These are phyloP conservation scores for Oenanthe sinensis DNA, from an alignment of 129 eudicot species.

Conservation along the genomic window DNA sequence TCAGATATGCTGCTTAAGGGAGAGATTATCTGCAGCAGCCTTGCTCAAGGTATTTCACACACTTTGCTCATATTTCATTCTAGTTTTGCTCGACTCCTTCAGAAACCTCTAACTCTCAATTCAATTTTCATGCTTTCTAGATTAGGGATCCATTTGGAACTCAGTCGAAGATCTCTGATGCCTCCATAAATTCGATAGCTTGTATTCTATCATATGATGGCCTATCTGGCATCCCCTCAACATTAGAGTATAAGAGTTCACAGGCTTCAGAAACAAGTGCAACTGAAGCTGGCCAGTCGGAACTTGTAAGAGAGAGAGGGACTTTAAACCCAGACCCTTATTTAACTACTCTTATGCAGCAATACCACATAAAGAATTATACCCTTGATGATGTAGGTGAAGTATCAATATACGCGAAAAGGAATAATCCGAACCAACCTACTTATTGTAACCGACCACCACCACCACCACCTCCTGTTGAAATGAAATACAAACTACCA, in stretches of 20 bases:
- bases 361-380: neutral
- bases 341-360: neutral
- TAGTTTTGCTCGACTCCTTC: neutral
- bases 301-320: neutral
- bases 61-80: neutral
- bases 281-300: slow-evolving; percentile 32
- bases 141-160: slow-evolving; percentile 45
- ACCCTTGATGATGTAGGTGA: neutral
- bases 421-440: slow-evolving; percentile 2
- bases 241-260: slow-evolving; percentile 31
- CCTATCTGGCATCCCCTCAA: slow-evolving; percentile 37
- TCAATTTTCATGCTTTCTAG: slow-evolving; percentile 23
- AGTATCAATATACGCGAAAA: neutral
- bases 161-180: slow-evolving; percentile 63
- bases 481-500: neutral
- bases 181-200: slow-evolving; percentile 51
- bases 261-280: slow-evolving; percentile 43
- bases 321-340: neutral
- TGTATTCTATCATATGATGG: slow-evolving; percentile 72
- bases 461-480: neutral
- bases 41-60: slow-evolving; percentile 46
- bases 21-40: slow-evolving; percentile 73
- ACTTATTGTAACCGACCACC: slow-evolving; percentile 6
- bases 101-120: neutral
- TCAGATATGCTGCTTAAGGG: slow-evolving; percentile 86